A percentile compares a stretch with the other conserved stretches of the same genome.
Evolutionary conservation across 768 basidiomycete genomes (phyloP).

Genomic region (Lactarius hatsudake): DNA sequence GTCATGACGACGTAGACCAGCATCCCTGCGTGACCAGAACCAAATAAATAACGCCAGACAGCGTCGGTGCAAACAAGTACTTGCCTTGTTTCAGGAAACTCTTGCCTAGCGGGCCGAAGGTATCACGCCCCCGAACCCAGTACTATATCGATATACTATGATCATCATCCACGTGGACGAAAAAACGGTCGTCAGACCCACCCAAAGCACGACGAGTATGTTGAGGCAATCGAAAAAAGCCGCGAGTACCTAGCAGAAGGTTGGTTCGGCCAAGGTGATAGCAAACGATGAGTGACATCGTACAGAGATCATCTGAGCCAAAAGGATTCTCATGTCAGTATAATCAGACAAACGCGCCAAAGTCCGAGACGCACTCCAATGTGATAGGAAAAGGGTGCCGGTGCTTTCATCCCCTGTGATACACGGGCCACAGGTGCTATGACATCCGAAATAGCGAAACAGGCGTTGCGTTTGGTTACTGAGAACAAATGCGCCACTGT

Average conservation of each 20-base stretch:
- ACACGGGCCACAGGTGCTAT: background rate
- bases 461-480: background rate
- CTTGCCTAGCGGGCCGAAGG: slow-evolving; percentile 18
- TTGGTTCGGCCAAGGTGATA: background rate
- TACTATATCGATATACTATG: slow-evolving; percentile 2
- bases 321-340: background rate
- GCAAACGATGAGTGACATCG: background rate
- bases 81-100: slow-evolving; percentile 26
- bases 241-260: slow-evolving; percentile 6
- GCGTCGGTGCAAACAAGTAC: slow-evolving; percentile 1
- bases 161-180: background rate
- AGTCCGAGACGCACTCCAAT: slow-evolving; percentile 19
- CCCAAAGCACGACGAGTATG: slow-evolving; percentile 14
- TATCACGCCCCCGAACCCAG: slow-evolving; percentile 15
- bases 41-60: background rate
- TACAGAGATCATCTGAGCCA: slow-evolving; percentile 15
- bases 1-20: slow-evolving; percentile 25
- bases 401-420: background rate
- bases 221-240: slow-evolving; percentile 20
- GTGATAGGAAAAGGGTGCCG: background rate
- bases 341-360: background rate
- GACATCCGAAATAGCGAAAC: slow-evolving; percentile 4
- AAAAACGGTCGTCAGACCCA: background rate
- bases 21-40: slow-evolving; percentile 16
- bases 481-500: slow-evolving; percentile 4